Evolutionary conservation across 352 stramenopile species (phyloP), one percentile per base, ranked within the genome.

Genomic region (Phytophthora lateralis): DNA sequence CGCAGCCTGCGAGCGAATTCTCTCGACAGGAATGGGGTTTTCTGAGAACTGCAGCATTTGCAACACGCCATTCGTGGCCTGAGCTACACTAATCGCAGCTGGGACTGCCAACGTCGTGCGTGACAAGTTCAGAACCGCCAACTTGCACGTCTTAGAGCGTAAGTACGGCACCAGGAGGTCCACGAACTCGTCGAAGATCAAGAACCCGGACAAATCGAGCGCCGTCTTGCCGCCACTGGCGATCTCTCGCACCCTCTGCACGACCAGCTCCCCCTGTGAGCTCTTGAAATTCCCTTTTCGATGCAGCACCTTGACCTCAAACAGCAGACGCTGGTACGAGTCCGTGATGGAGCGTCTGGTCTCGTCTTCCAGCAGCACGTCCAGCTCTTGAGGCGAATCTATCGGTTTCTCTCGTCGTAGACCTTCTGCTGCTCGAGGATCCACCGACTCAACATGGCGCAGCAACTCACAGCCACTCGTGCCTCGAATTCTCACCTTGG

Each of bases 221-320:
- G 58, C 60, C 12, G 52, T 73, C 10, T 75, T 69, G 0, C 67
- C 66, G 0, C 59, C 57, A 38, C 69, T 73, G 6, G 67, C 66
- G 8, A 93, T 55, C 8, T 69, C 70, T 1, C 78, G 69, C 18
- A 93, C 76, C 14, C 80, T 66, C 26, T 87, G 71, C 5, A 93
- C 62, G 27, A 88, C 81, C 3, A 47, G 14, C 3, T 89, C 78
- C 6, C 82, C 80, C 20, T 90, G 71, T 0, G 69, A 71, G n/a
- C 68, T 71, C 18, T 82, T 87, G 38, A 93, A 93, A 39, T 87
- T 88, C 27, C 84, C 81, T 34, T 78, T 79, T 43, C 78, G 80
- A 50, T 88, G 65, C 58, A 87, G 64, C 1, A 67, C 73, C 29
- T 79, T 86, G 39, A 85, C 75, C 30, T 93, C 84, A 51, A 83